phyloP scores from a whole-genome alignment of 1,284 basidiomycete genomes.

The Trichosporon coremiiforme region DNA sequence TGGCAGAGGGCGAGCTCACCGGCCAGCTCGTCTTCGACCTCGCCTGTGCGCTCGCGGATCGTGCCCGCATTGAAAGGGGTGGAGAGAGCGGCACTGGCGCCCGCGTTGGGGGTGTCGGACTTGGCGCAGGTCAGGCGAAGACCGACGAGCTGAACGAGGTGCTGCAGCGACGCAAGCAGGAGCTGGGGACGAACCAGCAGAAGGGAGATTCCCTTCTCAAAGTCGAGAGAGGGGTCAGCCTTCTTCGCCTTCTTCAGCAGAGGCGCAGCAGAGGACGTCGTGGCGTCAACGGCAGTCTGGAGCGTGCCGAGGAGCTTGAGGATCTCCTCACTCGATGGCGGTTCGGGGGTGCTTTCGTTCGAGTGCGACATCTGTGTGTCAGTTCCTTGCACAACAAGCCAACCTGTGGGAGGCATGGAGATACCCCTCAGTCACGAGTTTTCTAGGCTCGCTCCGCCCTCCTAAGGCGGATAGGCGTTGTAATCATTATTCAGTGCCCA shows the following conservation, averaged over 20 bases:
- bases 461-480: conserved; percentile 50
- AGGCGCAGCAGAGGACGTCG: conserved; percentile 43
- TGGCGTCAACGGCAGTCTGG: conserved; percentile 50
- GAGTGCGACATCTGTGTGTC: conserved; percentile 21
- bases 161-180: conserved; percentile 84
- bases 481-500: conserved; percentile 58
- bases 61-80: conserved; percentile 28
- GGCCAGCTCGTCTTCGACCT: conserved; percentile 37
- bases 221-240: conserved; percentile 62
- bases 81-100: conserved; percentile 33
- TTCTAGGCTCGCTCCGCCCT: conserved; percentile 59
- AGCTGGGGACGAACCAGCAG: conserved; percentile 85
- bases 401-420: background rate
- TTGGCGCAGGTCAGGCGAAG: conserved; percentile 52
- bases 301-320: conserved; percentile 46
- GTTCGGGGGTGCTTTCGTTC: conserved; percentile 10
- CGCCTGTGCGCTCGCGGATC: conserved; percentile 17
- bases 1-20: conserved; percentile 52
- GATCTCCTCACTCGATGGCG: conserved; percentile 40
- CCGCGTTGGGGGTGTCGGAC: conserved; percentile 24
- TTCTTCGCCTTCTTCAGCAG: conserved; percentile 50
- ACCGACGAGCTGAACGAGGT: conserved; percentile 74
- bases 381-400: background rate
- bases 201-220: conserved; percentile 81
- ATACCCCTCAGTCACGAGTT: conserved; percentile 58